Evolutionary conservation across 2,329 filamentous ascomycete species (phyloP).

Genomic region (Calonectria honghensis): DNA sequence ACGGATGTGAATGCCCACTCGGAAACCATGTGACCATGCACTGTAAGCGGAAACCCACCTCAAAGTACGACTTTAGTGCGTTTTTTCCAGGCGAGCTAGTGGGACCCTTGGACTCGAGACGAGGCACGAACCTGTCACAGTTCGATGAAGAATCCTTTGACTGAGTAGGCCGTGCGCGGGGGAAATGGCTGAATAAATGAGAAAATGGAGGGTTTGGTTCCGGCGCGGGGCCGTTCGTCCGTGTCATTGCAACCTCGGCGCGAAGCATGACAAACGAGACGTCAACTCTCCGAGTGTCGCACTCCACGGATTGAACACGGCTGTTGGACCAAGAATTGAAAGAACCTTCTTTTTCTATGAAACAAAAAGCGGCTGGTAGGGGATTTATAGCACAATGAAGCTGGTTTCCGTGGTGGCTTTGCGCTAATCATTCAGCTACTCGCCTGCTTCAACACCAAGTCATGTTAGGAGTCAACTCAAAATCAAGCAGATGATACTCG

Average conservation of each 20-base stretch:
- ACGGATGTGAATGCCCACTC: neutral
- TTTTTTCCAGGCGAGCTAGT: neutral
- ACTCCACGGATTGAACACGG: too few relatives aligned
- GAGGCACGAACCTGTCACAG: neutral
- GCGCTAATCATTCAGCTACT: too few relatives aligned
- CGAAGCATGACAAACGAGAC: neutral
- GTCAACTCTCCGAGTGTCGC: neutral
- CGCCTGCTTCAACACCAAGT: neutral
- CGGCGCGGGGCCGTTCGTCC: neutral
- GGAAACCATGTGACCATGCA: neutral
- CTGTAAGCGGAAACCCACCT: neutral
- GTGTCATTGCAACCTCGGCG: neutral
- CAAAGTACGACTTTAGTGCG: neutral
- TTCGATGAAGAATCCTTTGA: neutral
- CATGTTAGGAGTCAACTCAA: neutral
- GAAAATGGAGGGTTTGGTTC: neutral
- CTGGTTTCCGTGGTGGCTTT: too few relatives aligned
- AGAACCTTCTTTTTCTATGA: too few relatives aligned
- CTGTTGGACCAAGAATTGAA: too few relatives aligned
- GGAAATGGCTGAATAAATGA: neutral
- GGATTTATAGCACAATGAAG: too few relatives aligned
- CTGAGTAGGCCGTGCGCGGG: neutral
- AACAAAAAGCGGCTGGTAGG: too few relatives aligned
- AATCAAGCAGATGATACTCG: neutral
- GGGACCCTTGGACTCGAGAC: slow-evolving; percentile 1